Base-by-base conservation (phyloP, 345 rosid genomes). In the Trapa incisa region DNA sequence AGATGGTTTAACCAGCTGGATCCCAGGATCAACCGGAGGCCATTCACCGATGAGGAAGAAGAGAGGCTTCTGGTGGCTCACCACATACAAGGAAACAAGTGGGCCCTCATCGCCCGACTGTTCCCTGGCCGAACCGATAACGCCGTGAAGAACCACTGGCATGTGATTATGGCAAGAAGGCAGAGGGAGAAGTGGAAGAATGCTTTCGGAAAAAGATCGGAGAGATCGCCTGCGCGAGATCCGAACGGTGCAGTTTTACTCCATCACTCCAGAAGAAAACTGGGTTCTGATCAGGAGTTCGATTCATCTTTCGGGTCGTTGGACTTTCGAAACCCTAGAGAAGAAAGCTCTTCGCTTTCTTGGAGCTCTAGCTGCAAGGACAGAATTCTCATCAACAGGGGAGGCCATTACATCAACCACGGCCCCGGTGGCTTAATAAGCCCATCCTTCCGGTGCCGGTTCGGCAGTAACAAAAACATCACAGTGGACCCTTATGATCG, bases 1-100 rank as follows among this genome's bases (percentile, higher is more conserved):
- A 83, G 87, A 39, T 83, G 87, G 87, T 83, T 73, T 71, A 83
- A 83, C 67, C 87, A 83, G 69, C 75, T 83, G 12, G 85, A 83
- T 69, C 87, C 87, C 16, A 72, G 80, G 52, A 83, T 83, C 81
- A 83, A 83, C 70, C 67, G 82, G 65, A 75, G 76, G 22, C 85
- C 85, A 1, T 83, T 83, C 45, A 79, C 82, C 2, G 82, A 83
- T 36, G 83, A 81, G 61, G 87, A 83, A 75, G 87, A 83, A 65
- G 83, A 83, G 38, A 72, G 85, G 63, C 79, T 83, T 13, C 74
- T 83, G 1, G 75, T 77, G 17, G 84, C 82, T 42, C 87, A 83
- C 52, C 61, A 72, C 8, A 64, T 83, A 42, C 87, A 83, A 12
- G 87, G 87, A 42, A 83, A 83, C 73, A 79, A 80, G 70, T 83